Percentiles rank a stretch among this genome's conserved stretches.
These are phyloP conservation scores for Keqinozyma sinolaborantium DNA, from an alignment of 1,139 yeast genomes.

Conservation along the genomic window DNA sequence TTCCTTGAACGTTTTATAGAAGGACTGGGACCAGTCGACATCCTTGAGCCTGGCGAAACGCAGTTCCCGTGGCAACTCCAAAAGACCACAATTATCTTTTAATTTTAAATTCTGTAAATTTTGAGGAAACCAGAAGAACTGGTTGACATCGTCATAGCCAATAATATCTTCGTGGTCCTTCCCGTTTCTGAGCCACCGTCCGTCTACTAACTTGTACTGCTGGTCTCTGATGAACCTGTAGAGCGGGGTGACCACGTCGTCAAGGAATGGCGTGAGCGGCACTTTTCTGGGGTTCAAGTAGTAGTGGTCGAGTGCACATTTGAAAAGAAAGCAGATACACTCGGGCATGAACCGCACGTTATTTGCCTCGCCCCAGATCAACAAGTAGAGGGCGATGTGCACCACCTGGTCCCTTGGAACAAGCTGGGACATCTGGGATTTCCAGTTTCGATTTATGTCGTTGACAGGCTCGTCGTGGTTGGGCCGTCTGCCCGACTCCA, in stretches of 20 bases:
- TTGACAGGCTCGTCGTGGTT: constrained; percentile 12
- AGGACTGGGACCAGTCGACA: constrained; percentile 60
- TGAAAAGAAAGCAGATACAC: constrained; percentile 36
- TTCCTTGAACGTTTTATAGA: constrained; percentile 72
- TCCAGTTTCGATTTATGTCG: constrained; percentile 20
- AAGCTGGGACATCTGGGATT: constrained; percentile 15
- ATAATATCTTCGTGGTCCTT: constrained; percentile 68
- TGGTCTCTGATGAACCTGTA: constrained; percentile 42
- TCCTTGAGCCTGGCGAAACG: constrained; percentile 47
- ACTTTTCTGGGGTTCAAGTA: neutral
- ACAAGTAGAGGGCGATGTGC: constrained; percentile 31
- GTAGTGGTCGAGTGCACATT: constrained; percentile 25
- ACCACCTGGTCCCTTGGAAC: constrained; percentile 18
- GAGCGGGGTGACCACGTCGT: constrained; percentile 42
- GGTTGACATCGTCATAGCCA: constrained; percentile 88
- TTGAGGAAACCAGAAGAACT: constrained; percentile 74
- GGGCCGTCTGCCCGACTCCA: constrained; percentile 3
- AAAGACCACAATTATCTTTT: constrained; percentile 37
- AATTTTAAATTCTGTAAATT: constrained; percentile 52
- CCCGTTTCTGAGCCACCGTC: constrained; percentile 43
- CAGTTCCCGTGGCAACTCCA: constrained; percentile 38
- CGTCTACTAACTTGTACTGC: constrained; percentile 35
- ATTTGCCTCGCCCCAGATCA: constrained; percentile 45
- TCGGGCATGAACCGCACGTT: constrained; percentile 42
- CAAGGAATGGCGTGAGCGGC: constrained; percentile 20